phyloP scores from a whole-genome alignment of 768 basidiomycete species.

The Lyophyllum shimeji region DNA sequence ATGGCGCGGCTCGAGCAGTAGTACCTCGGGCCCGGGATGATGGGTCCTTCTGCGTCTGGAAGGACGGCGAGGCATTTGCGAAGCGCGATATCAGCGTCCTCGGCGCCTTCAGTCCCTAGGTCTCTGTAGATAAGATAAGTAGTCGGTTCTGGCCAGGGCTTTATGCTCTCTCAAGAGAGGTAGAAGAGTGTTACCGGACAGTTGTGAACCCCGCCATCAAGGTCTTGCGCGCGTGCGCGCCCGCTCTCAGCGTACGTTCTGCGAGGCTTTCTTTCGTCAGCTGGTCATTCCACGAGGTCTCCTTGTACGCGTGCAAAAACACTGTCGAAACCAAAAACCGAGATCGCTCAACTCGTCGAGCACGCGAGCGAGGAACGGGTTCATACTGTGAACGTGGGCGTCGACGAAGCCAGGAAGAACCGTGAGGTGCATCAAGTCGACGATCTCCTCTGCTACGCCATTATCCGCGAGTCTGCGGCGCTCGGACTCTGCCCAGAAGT shows the following conservation, averaged over 20 bases:
- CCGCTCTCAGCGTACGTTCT: slow-evolving; percentile 62
- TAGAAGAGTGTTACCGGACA: slow-evolving; percentile 42
- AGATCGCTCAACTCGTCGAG: background rate
- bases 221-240: slow-evolving; percentile 55
- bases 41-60: slow-evolving; percentile 25
- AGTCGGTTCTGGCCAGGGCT: background rate
- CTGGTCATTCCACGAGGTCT: slow-evolving; percentile 63
- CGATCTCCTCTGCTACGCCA: slow-evolving; percentile 26
- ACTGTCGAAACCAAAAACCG: slow-evolving; percentile 33
- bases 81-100: slow-evolving; percentile 58
- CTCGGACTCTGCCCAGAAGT: background rate
- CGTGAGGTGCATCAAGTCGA: slow-evolving; percentile 46
- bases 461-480: background rate
- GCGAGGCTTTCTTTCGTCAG: slow-evolving; percentile 54
- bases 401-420: slow-evolving; percentile 61
- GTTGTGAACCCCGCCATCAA: slow-evolving; percentile 64
- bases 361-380: background rate
- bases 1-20: slow-evolving; percentile 62
- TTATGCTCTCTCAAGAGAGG: background rate
- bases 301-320: slow-evolving; percentile 60
- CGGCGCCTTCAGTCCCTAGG: slow-evolving; percentile 68
- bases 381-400: slow-evolving; percentile 54
- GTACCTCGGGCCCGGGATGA: slow-evolving; percentile 63
- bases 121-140: slow-evolving; percentile 36
- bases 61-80: slow-evolving; percentile 45